Evolutionary conservation across 768 basidiomycete genomes (phyloP).

Genomic region (Rhodosporidiobolus odoratus): DNA sequence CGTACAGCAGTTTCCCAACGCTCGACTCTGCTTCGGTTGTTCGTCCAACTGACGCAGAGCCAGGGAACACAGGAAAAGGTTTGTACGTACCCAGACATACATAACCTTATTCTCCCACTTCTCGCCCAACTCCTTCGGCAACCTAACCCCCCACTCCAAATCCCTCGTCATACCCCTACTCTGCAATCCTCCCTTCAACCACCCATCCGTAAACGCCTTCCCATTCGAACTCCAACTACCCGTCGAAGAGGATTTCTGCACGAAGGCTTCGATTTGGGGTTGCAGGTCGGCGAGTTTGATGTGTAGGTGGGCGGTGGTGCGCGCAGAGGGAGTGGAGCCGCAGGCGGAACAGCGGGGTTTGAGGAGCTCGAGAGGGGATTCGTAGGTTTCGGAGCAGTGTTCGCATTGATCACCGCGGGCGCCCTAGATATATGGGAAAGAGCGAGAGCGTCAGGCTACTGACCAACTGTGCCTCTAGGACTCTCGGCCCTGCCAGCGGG

Average conservation of each 20-base stretch:
- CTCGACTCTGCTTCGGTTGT: too few relatives aligned
- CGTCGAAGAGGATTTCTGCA: slow-evolving; percentile 66
- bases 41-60: not conserved
- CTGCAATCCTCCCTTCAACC: slow-evolving; percentile 74
- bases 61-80: not conserved
- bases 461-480: too few relatives aligned
- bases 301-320: slow-evolving; percentile 84
- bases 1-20: not conserved
- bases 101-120: slow-evolving; percentile 92
- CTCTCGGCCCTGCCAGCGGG: too few relatives aligned
- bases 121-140: slow-evolving; percentile 72
- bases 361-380: slow-evolving; percentile 77
- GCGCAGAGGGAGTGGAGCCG: slow-evolving; percentile 69
- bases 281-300: slow-evolving; percentile 78
- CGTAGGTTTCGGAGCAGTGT: slow-evolving; percentile 80
- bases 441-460: not conserved
- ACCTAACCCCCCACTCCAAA: slow-evolving; percentile 90
- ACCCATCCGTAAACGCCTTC: slow-evolving; percentile 80
- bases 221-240: slow-evolving; percentile 94
- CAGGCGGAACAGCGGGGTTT: slow-evolving; percentile 90
- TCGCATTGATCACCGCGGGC: slow-evolving; percentile 99
- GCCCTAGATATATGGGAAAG: slow-evolving; percentile 54
- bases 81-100: slow-evolving; percentile 84
- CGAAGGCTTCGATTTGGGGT: slow-evolving; percentile 77
- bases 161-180: slow-evolving; percentile 91